phyloP scores from a whole-genome alignment of 148 eudicot species.

The Nepenthes gracilis region DNA sequence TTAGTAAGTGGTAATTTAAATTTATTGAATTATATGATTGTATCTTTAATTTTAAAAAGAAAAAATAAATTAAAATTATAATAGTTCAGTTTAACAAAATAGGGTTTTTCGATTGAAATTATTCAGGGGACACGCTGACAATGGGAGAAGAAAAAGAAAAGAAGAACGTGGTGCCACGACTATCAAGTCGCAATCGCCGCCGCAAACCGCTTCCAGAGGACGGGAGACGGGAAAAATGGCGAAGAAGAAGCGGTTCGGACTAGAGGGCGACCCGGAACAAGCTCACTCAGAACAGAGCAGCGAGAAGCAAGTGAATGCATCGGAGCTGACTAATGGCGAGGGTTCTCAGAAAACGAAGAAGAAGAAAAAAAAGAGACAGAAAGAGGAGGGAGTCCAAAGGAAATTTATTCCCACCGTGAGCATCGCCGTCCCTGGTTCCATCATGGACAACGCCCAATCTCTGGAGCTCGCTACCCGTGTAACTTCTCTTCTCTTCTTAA shows the following conservation, averaged over 20 bases:
- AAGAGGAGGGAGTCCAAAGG: background rate
- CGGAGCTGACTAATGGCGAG: conserved; percentile 20
- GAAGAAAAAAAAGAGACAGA: conserved; percentile 19
- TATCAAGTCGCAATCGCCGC: background rate
- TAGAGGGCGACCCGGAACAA: conserved; percentile 9
- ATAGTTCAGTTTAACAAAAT: no score
- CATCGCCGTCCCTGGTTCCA: conserved; percentile 73
- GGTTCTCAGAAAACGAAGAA: conserved; percentile 21
- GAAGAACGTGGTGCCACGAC: no score
- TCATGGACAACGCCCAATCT: conserved; percentile 83
- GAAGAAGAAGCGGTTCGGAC: conserved; percentile 25
- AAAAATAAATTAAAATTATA: no score
- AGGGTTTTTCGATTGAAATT: no score
- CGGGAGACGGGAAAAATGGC: conserved; percentile 6
- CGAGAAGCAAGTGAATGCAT: background rate
- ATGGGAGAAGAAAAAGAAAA: no score
- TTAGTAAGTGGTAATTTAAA: no score
- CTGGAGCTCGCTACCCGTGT: conserved; percentile 94
- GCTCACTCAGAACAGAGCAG: background rate
- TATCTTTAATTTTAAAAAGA: no score
- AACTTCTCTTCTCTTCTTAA: conserved; percentile 1
- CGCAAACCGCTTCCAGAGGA: background rate
- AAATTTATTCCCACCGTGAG: conserved; percentile 44
- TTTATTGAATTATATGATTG: no score
- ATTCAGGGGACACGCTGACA: no score